These are phyloP conservation scores for Kitagawia praeruptora DNA, from an alignment of 129 eudicot genomes.

Conservation along the genomic window DNA sequence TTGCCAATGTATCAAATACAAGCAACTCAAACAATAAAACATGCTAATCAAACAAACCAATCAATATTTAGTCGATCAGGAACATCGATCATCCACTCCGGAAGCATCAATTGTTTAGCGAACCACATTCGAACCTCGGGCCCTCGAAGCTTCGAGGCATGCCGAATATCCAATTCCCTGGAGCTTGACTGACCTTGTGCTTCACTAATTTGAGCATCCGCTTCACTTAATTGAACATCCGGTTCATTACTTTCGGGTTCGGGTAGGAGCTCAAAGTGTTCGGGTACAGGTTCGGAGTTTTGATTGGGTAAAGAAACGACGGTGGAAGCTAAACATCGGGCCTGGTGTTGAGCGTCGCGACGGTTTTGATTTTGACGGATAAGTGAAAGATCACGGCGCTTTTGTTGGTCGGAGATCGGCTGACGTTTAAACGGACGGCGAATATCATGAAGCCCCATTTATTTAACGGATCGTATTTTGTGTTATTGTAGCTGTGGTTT, in stretches of 20 bases:
- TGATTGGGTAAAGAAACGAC: constrained; percentile 54
- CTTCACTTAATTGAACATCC: neutral
- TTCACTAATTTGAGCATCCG: neutral
- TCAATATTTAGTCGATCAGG: constrained; percentile 67
- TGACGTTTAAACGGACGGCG: constrained; percentile 90
- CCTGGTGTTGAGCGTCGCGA: constrained; percentile 63
- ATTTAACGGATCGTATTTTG: neutral
- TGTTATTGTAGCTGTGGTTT: neutral
- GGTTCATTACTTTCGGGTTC: constrained; percentile 7
- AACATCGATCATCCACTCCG: constrained; percentile 98
- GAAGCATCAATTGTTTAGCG: constrained; percentile 91
- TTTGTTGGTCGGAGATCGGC: constrained; percentile 83
- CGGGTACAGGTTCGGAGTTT: constrained; percentile 18
- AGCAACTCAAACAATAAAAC: neutral
- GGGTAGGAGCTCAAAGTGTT: constrained; percentile 8
- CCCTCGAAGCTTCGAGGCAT: constrained; percentile 65
- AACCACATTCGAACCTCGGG: constrained; percentile 80
- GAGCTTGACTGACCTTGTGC: constrained; percentile 14
- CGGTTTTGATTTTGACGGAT: constrained; percentile 76
- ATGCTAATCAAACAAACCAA: constrained; percentile 32
- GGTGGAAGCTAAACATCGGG: constrained; percentile 82
- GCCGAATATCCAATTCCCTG: constrained; percentile 44
- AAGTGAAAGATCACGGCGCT: constrained; percentile 71
- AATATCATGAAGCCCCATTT: constrained; percentile 72
- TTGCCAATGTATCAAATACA: neutral